phyloP scores from a whole-genome alignment of 257 asterid genomes.

The Nicotiana tabacum region DNA sequence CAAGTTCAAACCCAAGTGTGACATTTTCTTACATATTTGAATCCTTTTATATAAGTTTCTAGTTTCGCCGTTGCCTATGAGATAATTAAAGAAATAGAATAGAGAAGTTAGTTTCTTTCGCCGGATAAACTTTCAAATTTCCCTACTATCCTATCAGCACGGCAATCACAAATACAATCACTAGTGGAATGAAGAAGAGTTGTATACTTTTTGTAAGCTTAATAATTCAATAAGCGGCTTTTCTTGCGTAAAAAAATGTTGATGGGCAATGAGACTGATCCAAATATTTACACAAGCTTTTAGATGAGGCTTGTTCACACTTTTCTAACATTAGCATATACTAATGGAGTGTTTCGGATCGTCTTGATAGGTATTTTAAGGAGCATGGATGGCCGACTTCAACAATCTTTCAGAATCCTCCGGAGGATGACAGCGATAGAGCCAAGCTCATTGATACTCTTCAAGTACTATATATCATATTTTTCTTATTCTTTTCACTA shows the following conservation, averaged over 20 bases:
- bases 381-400: slow-evolving; percentile 97
- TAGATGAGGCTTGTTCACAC: slow-evolving; percentile 1
- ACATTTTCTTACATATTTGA: too few relatives aligned
- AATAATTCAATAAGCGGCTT: neutral
- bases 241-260: neutral
- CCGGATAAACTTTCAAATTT: too few relatives aligned
- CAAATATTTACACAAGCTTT: neutral
- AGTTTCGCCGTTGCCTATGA: too few relatives aligned
- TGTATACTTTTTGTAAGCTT: too few relatives aligned
- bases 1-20: too few relatives aligned
- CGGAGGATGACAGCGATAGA: slow-evolving; percentile 62
- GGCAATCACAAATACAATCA: too few relatives aligned
- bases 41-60: too few relatives aligned
- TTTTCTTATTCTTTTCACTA: neutral
- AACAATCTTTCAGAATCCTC: slow-evolving; percentile 44
- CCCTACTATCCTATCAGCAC: too few relatives aligned
- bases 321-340: neutral
- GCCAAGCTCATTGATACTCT: slow-evolving; percentile 73
- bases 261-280: neutral
- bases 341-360: neutral
- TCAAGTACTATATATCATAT: slow-evolving; percentile 43
- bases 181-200: too few relatives aligned
- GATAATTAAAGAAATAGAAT: too few relatives aligned
- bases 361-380: slow-evolving; percentile 65
- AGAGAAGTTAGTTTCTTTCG: too few relatives aligned